Base-by-base conservation (phyloP, 2,329 filamentous ascomycete species). In the Aspergillus felis region DNA sequence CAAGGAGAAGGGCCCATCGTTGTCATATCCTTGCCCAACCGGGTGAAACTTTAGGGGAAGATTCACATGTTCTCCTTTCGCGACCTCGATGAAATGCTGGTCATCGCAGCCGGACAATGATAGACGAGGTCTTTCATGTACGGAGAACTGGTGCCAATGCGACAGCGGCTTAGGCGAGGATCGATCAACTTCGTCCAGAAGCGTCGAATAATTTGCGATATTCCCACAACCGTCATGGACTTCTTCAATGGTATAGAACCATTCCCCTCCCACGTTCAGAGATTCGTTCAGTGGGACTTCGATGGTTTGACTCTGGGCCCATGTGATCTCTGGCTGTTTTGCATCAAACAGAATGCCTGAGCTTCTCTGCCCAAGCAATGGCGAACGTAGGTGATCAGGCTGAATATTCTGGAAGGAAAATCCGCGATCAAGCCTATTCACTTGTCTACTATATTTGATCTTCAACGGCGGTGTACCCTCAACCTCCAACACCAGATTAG, bases 321-420 rank as follows among this genome's bases (percentile, higher is more conserved):
- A 97, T 0, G 88, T 86, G 35, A 89, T 81, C 29, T 84, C 78
- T 1, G 76, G 66, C 35, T 71, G 64, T 42, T 78, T 82, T 12
- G 82, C 75, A 46, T 79, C 76, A 46, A 88, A 78, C 46, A 92
- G 70, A 20, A 81, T 82, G 22, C 82, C 82, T 1, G 83, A 80
- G 27, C 78, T 80, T 51, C 82, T 79, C 48, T 85, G 81, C 51
- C 83, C 83, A n/a, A 89, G 76, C 38, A 96, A 79, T 1, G 92
- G 91, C 1, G 91, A 96, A 3, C 84, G 81, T 67, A 92, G 88
- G 38, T 90, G 90, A 51, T 97, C 92, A 0, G 94, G 92, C 66
- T 96, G 92, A 48, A 99, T 85, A 68, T 91, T 96, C 74, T 97
- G 92, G 66, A 96, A 93, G 61, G 93, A 91, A 64, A 92, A 91